Base-by-base conservation (phyloP, 495 filamentous ascomycete species). In the Penicillium cataractarum region DNA sequence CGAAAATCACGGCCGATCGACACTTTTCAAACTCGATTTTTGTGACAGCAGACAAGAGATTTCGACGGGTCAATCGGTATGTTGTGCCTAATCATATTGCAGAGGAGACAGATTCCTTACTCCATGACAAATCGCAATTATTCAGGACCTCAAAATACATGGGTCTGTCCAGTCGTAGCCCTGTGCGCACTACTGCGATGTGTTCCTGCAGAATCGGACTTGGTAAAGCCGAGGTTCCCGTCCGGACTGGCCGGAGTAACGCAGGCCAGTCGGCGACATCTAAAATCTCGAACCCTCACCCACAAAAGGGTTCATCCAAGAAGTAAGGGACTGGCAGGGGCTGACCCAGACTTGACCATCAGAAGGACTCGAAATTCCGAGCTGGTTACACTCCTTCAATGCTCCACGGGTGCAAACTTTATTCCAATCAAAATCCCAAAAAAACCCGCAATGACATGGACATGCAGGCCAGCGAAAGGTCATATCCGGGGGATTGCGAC, bases 401-500 rank as follows among this genome's bases (percentile, higher is more conserved):
- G 52, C 35, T 57, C 35, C 53, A 57, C 53, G 60, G 33, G 1
- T 51, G 46, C 42, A 57, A 57, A 62, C 32, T 57, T 17, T 57
- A 48, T 40, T 44, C 21, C 21, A 39, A 31, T 19, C 15, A 35
- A 4, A n/a, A 27, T 8, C 12, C 32, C 40, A 19, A 54, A 9
- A n/a, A n/a, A n/a, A n/a, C n/a, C 8, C 27, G n/a, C 49, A 48
- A 48, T 26, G 49, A 42, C 24, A 55, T 37, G 17, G 29, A n/a
- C 22, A 4, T 31, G 29, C 12, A 6, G 22, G 15, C 29, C 48
- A n/a, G 21, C 24, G 8, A 51, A 50, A 53, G 22, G 42, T 17
- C 24, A 57, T 44, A 44, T 29, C 48, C 55, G 61, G 55, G 49
- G 61, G 24, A 50, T 22, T 12, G 55, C 27, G 55, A 39, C 37